Conservation (phyloP, 208 protist genomes). For the Leishmania lainsoni region DNA sequence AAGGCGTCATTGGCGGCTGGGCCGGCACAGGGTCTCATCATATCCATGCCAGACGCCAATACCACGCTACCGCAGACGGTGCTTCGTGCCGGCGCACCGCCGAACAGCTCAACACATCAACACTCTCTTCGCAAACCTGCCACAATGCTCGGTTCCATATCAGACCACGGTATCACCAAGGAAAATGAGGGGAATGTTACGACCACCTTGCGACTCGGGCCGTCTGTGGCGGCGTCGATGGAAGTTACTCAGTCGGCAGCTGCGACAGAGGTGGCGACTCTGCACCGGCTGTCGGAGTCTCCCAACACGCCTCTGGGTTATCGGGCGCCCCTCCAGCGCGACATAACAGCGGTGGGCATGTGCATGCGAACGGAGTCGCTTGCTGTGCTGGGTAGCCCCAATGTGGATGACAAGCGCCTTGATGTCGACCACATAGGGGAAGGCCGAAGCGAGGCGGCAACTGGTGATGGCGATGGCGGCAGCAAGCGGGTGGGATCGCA, state of each 20-base stretch:
- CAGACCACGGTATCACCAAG: too few species aligned
- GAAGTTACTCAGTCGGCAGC: background rate
- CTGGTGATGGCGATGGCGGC: background rate
- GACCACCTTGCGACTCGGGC: background rate
- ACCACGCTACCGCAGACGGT: background rate
- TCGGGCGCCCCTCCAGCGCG: slow-evolving; percentile 20
- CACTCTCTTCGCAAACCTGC: background rate
- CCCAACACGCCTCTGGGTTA: background rate
- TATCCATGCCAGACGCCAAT: background rate
- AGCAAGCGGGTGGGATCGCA: background rate
- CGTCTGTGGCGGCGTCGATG: background rate
- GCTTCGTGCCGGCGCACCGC: background rate
- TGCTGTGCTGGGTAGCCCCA: background rate
- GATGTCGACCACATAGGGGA: background rate
- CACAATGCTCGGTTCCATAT: background rate
- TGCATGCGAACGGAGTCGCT: background rate
- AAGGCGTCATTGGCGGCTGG: background rate
- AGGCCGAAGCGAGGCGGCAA: too few species aligned
- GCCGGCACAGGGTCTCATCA: background rate
- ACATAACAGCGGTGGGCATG: slow-evolving; percentile 7
- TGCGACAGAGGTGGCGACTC: background rate
- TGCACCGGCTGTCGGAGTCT: background rate
- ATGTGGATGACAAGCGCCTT: background rate
- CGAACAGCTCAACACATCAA: too few species aligned
- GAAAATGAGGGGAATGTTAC: background rate